Conservation (phyloP, 2,329 filamentous ascomycete genomes). For the Epichloe glyceriae region DNA sequence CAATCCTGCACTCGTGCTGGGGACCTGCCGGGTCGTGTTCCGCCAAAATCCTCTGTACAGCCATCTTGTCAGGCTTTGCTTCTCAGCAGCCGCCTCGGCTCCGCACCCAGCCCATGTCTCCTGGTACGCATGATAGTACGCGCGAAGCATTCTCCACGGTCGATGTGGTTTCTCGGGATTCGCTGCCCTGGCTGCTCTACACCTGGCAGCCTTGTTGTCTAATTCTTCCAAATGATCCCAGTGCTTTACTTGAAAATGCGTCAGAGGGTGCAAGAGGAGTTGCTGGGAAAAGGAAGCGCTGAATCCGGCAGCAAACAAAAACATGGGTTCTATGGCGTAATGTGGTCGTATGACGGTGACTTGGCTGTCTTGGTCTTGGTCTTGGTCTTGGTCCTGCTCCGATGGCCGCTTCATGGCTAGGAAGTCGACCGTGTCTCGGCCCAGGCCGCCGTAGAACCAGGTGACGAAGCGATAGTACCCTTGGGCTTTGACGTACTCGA, state of each 20-base stretch:
- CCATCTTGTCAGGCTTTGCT: conserved; percentile 46
- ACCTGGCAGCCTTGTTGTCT: conserved; percentile 43
- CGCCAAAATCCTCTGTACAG: conserved; percentile 61
- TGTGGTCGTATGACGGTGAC: conserved; percentile 52
- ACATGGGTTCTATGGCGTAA: conserved; percentile 61
- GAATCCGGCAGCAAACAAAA: conserved; percentile 56
- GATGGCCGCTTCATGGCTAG: conserved; percentile 33
- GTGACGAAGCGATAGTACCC: conserved; percentile 56
- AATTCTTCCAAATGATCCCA: conserved; percentile 61
- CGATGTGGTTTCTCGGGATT: conserved; percentile 21
- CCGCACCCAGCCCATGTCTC: conserved; percentile 51
- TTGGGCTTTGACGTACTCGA: conserved; percentile 66
- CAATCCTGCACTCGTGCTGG: conserved; percentile 62
- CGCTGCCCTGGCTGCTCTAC: conserved; percentile 22
- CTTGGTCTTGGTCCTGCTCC: conserved; percentile 8
- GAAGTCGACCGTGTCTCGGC: conserved; percentile 36
- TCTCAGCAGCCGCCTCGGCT: conserved; percentile 41
- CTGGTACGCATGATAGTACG: conserved; percentile 60
- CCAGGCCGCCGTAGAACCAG: conserved; percentile 53
- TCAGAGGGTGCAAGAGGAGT: conserved; percentile 55
- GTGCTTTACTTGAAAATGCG: conserved; percentile 58
- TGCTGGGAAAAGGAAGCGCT: conserved; percentile 58
- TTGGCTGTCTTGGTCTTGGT: conserved; percentile 13
- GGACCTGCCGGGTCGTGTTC: conserved; percentile 60
- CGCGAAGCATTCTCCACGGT: conserved; percentile 41